phyloP scores from a whole-genome alignment of 805 yeast genomes.

The Teunomyces cretensis region DNA sequence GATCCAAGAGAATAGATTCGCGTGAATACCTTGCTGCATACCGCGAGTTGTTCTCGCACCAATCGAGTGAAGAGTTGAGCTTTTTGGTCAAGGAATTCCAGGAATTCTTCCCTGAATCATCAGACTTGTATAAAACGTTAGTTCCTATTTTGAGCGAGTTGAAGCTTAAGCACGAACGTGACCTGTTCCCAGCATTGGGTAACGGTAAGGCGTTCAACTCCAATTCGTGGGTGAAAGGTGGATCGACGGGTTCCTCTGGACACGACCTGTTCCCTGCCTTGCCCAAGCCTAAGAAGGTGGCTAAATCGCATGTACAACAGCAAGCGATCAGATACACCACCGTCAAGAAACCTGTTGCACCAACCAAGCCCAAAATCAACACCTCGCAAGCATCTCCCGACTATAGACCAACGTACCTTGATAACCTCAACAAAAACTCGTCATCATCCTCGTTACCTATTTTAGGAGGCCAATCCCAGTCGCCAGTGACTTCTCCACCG shows the following conservation, averaged over 20 bases:
- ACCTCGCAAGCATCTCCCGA: slow-evolving; percentile 17
- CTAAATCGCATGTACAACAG: slow-evolving; percentile 13
- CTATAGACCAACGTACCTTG: slow-evolving; percentile 35
- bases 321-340: slow-evolving; percentile 38
- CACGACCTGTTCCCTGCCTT: slow-evolving; percentile 37
- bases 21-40: slow-evolving; percentile 48
- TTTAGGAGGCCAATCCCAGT: slow-evolving; percentile 6
- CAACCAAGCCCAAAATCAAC: slow-evolving; percentile 14
- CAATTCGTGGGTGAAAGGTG: slow-evolving; percentile 12
- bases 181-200: slow-evolving; percentile 53
- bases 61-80: slow-evolving; percentile 48
- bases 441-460: slow-evolving; percentile 29
- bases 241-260: slow-evolving; percentile 11
- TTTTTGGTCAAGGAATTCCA: slow-evolving; percentile 60
- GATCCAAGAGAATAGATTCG: slow-evolving; percentile 47
- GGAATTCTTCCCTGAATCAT: slow-evolving; percentile 51
- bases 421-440: slow-evolving; percentile 15
- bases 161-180: slow-evolving; percentile 22
- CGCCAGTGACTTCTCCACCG: neutral
- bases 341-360: slow-evolving; percentile 21
- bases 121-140: slow-evolving; percentile 44
- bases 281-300: slow-evolving; percentile 23
- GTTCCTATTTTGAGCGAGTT: slow-evolving; percentile 20
- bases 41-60: slow-evolving; percentile 43
- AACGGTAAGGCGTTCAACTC: slow-evolving; percentile 10